Percentiles rank a stretch among this genome's conserved stretches.
These are phyloP conservation scores for Sisymbrium irio DNA, from an alignment of 345 rosid genomes.

Conservation along the genomic window DNA sequence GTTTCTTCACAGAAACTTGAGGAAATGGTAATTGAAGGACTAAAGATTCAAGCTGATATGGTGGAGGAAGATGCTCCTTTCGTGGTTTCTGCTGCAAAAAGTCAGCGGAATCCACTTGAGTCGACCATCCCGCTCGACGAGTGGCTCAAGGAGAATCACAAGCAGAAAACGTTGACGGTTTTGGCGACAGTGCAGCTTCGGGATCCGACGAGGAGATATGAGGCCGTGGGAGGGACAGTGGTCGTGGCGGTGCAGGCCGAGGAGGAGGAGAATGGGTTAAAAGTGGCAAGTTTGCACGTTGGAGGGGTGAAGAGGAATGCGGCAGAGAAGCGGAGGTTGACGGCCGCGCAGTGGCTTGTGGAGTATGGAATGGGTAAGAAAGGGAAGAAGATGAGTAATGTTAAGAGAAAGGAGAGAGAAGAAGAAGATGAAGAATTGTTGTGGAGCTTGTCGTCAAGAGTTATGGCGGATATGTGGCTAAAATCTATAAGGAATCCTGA, in stretches of 20 bases:
- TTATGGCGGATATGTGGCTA: conserved; percentile 98
- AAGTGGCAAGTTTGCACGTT: conserved; percentile 58
- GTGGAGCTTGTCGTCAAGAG: conserved; percentile 91
- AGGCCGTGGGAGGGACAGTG: conserved; percentile 78
- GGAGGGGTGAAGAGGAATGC: conserved; percentile 66
- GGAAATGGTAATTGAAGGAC: conserved; percentile 71
- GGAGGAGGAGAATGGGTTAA: conserved; percentile 55
- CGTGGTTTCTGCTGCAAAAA: conserved; percentile 57
- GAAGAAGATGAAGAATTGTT: conserved; percentile 48
- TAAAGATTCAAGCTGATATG: conserved; percentile 85
- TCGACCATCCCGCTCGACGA: conserved; percentile 66
- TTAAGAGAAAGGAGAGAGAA: conserved; percentile 48
- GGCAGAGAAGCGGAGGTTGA: conserved; percentile 72
- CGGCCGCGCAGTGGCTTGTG: conserved; percentile 87
- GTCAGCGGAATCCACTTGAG: conserved; percentile 47
- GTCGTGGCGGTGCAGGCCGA: conserved; percentile 52
- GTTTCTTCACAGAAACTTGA: conserved; percentile 79
- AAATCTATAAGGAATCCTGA: conserved; percentile 89
- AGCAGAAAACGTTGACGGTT: conserved; percentile 41
- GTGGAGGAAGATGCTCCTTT: conserved; percentile 82
- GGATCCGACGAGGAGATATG: conserved; percentile 85
- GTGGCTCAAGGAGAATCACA: conserved; percentile 50
- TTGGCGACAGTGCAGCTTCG: conserved; percentile 62
- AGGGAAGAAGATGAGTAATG: conserved; percentile 55
- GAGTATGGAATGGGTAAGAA: conserved; percentile 68